Evolutionary conservation across 345 rosid genomes (phyloP).

Genomic region (Syzygium oleosum): DNA sequence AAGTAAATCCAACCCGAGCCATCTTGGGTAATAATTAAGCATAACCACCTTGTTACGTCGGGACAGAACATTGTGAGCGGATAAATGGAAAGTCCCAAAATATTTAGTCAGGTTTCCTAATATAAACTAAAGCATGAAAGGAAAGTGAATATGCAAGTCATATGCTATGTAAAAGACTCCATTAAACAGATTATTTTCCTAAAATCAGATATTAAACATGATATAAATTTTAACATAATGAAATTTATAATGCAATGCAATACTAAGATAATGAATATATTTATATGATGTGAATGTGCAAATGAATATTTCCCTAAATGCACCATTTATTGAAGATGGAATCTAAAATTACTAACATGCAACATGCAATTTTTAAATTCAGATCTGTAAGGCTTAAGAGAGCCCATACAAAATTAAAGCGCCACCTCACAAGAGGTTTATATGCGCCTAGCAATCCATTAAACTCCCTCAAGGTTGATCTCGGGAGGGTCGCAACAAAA

Average conservation of each 20-base stretch:
- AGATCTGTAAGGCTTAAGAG: not conserved
- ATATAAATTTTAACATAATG: not conserved
- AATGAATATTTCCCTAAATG: not conserved
- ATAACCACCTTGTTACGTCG: not conserved
- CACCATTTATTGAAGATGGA: not conserved
- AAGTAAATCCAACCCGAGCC: not conserved
- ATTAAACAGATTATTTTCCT: too few relatives aligned
- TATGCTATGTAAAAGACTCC: not conserved
- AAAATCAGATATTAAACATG: not conserved
- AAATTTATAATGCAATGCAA: not conserved
- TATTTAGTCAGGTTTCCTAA: not conserved
- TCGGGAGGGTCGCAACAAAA: not conserved
- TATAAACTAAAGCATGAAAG: not conserved
- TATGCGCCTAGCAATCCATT: not conserved
- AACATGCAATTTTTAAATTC: not conserved
- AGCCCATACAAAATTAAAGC: not conserved
- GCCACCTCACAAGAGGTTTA: not conserved
- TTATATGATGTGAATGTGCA: not conserved
- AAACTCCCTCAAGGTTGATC: not conserved
- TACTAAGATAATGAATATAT: not conserved
- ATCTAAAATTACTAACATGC: not conserved
- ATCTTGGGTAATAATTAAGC: not conserved
- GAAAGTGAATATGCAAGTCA: not conserved
- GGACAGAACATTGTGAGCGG: not conserved
- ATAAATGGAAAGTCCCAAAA: not conserved